These are phyloP conservation scores for Apiospora phragmitis DNA, from an alignment of 2,329 filamentous ascomycete genomes.

Conservation along the genomic window DNA sequence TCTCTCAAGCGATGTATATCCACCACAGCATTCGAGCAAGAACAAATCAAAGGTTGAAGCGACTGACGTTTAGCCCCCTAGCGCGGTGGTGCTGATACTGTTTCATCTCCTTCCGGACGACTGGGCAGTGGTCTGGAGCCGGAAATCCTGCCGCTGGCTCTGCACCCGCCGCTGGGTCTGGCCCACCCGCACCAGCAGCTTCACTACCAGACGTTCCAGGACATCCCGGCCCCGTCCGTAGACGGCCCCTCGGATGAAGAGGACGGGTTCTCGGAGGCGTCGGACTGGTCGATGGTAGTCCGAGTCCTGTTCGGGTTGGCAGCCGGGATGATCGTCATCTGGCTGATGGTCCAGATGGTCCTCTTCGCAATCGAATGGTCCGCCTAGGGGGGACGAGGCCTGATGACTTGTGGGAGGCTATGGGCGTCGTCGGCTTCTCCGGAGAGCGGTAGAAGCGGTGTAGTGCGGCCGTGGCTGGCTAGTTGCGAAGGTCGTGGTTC, in stretches of 20 bases:
- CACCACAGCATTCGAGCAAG: neutral
- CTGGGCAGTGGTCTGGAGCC: neutral
- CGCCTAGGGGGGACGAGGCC: neutral
- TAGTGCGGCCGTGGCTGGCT: neutral
- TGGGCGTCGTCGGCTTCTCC: neutral
- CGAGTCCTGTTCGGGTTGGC: neutral
- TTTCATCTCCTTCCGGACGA: neutral
- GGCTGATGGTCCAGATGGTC: neutral
- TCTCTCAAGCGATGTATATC: neutral
- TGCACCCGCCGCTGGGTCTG: neutral
- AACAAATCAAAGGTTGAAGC: neutral
- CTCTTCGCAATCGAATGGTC: neutral
- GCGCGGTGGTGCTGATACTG: neutral
- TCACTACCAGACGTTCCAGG: slow-evolving; percentile 12
- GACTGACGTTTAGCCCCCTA: neutral
- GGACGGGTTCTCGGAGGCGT: neutral
- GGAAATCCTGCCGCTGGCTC: neutral
- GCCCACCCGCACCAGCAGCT: neutral
- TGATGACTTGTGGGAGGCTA: neutral
- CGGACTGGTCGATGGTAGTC: neutral
- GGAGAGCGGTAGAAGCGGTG: neutral
- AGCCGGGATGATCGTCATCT: neutral
- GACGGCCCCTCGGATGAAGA: neutral
- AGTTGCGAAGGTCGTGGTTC: neutral
- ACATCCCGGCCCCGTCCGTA: slow-evolving; percentile 4